Percentiles rank a stretch among this genome's conserved stretches.
These are phyloP conservation scores for Cercospora nicotianae DNA, from an alignment of 2,329 filamentous ascomycete genomes.

Conservation along the genomic window DNA sequence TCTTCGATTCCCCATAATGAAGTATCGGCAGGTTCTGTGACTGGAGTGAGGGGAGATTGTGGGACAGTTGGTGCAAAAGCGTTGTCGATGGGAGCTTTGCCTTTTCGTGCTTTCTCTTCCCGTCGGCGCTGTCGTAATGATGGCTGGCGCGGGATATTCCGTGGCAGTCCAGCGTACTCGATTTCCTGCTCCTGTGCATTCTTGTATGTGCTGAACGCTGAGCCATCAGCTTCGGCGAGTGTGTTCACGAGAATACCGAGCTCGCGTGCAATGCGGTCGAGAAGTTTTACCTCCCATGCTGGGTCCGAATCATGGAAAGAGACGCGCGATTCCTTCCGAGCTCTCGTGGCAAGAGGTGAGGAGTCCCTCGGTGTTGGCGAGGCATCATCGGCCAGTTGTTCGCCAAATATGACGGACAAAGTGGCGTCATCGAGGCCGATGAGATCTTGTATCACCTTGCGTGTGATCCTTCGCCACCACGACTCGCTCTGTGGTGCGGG, in stretches of 20 bases:
- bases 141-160: constrained; percentile 24
- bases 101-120: constrained; percentile 19
- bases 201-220: constrained; percentile 78
- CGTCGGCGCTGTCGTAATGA: constrained; percentile 33
- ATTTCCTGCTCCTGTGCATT: constrained; percentile 55
- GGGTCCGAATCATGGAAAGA: constrained; percentile 40
- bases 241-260: constrained; percentile 81
- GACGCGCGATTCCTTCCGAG: constrained; percentile 36
- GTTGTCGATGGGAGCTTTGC: constrained; percentile 26
- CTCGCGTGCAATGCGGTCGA: constrained; percentile 84
- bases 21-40: constrained; percentile 45
- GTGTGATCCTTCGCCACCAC: constrained; percentile 77
- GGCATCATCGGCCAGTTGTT: constrained; percentile 59
- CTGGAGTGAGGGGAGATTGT: constrained; percentile 34
- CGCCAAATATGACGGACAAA: constrained; percentile 83
- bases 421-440: constrained; percentile 87
- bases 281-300: constrained; percentile 72
- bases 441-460: constrained; percentile 81
- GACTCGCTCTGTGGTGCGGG: constrained; percentile 55
- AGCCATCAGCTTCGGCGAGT: constrained; percentile 77
- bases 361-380: constrained; percentile 37
- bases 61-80: constrained; percentile 37
- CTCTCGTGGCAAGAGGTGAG: constrained; percentile 35
- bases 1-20: constrained; percentile 69
- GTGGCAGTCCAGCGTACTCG: constrained; percentile 75